phyloP scores from a whole-genome alignment of 2,329 filamentous ascomycete species.

The Colletotrichum sidae region DNA sequence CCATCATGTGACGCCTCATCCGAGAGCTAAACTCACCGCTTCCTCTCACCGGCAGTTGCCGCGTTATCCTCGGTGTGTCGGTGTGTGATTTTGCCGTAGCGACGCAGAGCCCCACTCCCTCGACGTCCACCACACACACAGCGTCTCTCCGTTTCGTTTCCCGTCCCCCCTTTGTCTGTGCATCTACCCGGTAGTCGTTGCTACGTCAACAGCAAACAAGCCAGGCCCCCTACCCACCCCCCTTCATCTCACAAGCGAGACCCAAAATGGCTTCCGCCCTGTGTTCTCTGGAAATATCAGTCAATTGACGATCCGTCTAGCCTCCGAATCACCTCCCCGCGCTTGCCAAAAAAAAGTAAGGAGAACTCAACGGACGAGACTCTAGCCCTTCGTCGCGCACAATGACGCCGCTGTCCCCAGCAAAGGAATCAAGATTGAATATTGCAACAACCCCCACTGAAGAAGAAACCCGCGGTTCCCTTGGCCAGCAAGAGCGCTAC shows the following conservation, averaged over 20 bases:
- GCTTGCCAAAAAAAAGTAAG: slow-evolving; percentile 16
- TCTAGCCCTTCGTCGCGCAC: slow-evolving; percentile 24
- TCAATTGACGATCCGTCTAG: slow-evolving; percentile 28
- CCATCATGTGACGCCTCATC: no score
- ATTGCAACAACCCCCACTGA: slow-evolving; percentile 42
- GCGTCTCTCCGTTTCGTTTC: no score
- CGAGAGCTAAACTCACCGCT: no score
- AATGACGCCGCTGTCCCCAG: slow-evolving; percentile 56
- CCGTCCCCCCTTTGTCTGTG: slow-evolving; percentile 34
- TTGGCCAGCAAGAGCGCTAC: slow-evolving; percentile 39
- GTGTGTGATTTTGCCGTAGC: slow-evolving; percentile 33
- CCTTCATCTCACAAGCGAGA: slow-evolving; percentile 38
- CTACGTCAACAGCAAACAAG: slow-evolving; percentile 37
- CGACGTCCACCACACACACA: no score
- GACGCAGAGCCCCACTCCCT: slow-evolving; percentile 18
- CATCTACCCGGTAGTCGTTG: slow-evolving; percentile 32
- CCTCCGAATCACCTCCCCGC: slow-evolving; percentile 3
- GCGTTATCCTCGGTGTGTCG: slow-evolving; percentile 25
- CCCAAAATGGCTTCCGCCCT: slow-evolving; percentile 29
- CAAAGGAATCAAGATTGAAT: slow-evolving; percentile 49
- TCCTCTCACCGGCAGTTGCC: not conserved
- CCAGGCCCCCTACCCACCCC: slow-evolving; percentile 32
- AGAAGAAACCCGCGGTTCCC: slow-evolving; percentile 42
- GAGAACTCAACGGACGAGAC: not conserved
- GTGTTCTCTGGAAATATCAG: slow-evolving; percentile 34